Base-by-base conservation (phyloP, 2,329 filamentous ascomycete genomes). In the Fusarium solani-melongenae region DNA sequence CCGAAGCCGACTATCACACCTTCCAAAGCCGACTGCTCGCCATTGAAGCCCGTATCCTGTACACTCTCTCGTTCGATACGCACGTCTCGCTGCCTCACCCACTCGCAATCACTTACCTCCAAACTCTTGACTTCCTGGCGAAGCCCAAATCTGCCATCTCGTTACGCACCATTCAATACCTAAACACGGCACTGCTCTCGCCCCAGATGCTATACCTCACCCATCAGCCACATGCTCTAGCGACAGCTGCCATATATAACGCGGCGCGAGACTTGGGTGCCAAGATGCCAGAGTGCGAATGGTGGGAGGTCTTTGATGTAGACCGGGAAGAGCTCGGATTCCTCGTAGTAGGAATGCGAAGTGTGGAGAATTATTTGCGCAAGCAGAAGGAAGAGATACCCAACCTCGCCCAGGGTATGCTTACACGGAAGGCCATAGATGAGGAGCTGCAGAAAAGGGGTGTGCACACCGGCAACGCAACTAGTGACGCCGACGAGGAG, bases 261-360 rank as follows among this genome's bases (percentile, higher is more conserved):
- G 94, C 96, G 0, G 93, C 94, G 1, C 89, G 92, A 51, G 95
- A 98, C 74, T 81, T 90, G 1, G 91, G 89, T 0, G 90, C 93
- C 14, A 95, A 94, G 81, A 88, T 98, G 83, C 94, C 96, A 0
- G 93, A 93, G 72, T 90, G 89, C 56, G 92, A 94, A 72, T 99
- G 96, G 96, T 99, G 96, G 96, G 95, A 98, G 82, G 94, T 98
- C 0, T 98, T 98, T 81, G 96, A 99, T 82, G 94, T 96, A 9
- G 95, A 98, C 78, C 88, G 96, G 59, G 96, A 99, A 85, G 95
- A 98, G 81, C 86, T 99, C 38, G 96, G 96, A 0, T 98, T 98
- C 76, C 83, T 98, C 66, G 95, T 97, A 5, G 94, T 98, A 12
- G 95, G 89, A 0, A 90, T 98, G 88, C 86, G 91, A 70, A 98